A percentile compares a stretch with the other conserved stretches of the same genome.
Evolutionary conservation across 1,284 basidiomycete species (phyloP).

Genomic region (Coriolopsis trogii): DNA sequence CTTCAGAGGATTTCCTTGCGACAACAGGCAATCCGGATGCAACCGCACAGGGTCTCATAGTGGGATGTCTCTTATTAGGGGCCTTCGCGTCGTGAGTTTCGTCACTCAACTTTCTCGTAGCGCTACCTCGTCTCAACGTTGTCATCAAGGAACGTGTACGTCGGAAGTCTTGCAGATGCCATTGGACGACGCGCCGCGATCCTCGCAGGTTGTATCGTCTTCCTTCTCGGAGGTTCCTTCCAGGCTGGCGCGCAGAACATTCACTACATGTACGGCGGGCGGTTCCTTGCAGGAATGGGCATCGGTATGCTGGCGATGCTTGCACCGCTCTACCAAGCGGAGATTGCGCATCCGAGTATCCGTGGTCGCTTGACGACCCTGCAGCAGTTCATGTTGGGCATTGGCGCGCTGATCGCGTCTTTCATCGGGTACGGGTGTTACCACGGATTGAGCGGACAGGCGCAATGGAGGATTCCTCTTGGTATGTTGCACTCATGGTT

Average conservation of each 20-base stretch:
- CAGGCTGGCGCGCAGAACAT: conserved; percentile 56
- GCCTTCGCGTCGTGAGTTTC: conserved; percentile 28
- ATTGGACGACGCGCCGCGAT: conserved; percentile 37
- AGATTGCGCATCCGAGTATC: conserved; percentile 67
- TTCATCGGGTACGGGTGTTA: conserved; percentile 36
- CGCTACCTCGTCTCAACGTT: neutral
- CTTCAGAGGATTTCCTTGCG: conserved; percentile 32
- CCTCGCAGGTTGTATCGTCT: conserved; percentile 39
- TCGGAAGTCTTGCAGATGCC: conserved; percentile 33
- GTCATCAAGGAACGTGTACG: conserved; percentile 44
- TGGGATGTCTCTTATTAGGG: conserved; percentile 39
- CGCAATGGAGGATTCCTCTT: conserved; percentile 59
- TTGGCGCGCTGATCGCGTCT: conserved; percentile 49
- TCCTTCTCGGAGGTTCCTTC: conserved; percentile 55
- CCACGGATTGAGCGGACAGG: conserved; percentile 30
- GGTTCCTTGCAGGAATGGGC: conserved; percentile 58
- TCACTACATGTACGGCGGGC: conserved; percentile 63
- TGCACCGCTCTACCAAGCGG: conserved; percentile 62
- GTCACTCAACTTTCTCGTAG: neutral
- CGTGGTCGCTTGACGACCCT: conserved; percentile 63
- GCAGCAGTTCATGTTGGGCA: conserved; percentile 58
- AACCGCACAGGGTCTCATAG: conserved; percentile 45
- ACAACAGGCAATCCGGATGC: conserved; percentile 33
- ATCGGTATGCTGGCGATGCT: conserved; percentile 59
- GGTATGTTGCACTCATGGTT: conserved; percentile 28